Evolutionary conservation across 2,329 filamentous ascomycete species (phyloP).

Genomic region (Fusarium sororula): DNA sequence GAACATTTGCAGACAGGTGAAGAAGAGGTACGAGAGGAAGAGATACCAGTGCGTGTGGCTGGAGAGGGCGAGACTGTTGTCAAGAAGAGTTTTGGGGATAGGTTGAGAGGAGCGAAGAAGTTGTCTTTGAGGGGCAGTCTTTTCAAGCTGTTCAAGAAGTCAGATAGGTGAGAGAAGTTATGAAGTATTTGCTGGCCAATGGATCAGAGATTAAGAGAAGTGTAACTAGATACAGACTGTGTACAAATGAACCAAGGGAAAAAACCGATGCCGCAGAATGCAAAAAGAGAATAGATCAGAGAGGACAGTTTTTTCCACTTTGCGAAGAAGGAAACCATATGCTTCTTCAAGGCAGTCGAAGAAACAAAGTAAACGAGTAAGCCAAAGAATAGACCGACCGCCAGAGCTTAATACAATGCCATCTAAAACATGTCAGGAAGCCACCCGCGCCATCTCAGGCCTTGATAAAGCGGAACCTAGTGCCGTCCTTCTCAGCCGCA

Average conservation of each 20-base stretch:
- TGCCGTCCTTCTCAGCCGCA: background rate
- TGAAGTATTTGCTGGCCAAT: background rate
- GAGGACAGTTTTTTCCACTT: no score
- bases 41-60: accelerated
- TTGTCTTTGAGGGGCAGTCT: background rate
- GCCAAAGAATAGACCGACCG: accelerated
- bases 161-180: background rate
- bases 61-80: accelerated
- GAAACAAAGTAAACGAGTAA: accelerated
- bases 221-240: background rate
- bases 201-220: accelerated
- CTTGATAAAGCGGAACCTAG: background rate
- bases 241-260: no score
- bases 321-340: background rate
- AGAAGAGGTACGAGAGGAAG: accelerated
- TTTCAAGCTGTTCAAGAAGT: background rate
- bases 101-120: background rate
- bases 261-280: background rate
- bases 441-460: background rate
- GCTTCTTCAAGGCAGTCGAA: background rate
- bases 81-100: background rate
- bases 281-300: no score
- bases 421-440: background rate
- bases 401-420: accelerated
- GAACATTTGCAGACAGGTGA: background rate